phyloP scores from a whole-genome alignment of 306 rosid species.

The Castanea mollissima region DNA sequence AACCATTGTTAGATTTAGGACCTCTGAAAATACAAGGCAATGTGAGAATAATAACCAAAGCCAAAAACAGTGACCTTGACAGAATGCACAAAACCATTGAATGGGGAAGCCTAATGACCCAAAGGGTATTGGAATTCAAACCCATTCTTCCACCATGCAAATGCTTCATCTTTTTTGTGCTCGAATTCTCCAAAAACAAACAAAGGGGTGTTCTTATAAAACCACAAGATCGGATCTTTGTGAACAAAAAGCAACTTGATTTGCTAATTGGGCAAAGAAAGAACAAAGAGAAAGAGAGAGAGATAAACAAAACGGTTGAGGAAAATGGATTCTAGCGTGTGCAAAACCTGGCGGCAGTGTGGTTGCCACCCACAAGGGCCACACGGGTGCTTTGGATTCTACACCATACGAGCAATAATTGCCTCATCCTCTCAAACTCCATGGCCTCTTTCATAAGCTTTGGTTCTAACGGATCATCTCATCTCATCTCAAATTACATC shows the following conservation, averaged over 20 bases:
- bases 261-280: neutral
- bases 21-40: slow-evolving; percentile 42
- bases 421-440: slow-evolving; percentile 53
- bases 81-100: slow-evolving; percentile 45
- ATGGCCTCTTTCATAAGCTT: slow-evolving; percentile 12
- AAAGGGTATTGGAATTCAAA: slow-evolving; percentile 25
- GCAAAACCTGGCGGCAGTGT: slow-evolving; percentile 73
- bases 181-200: slow-evolving; percentile 2
- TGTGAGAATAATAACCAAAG: slow-evolving; percentile 44
- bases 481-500: neutral
- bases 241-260: neutral
- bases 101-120: slow-evolving; percentile 53
- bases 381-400: slow-evolving; percentile 45
- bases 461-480: slow-evolving; percentile 19
- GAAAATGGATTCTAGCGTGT: slow-evolving; percentile 44
- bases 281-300: neutral
- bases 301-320: neutral
- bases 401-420: slow-evolving; percentile 46
- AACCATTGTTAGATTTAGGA: slow-evolving; percentile 18
- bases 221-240: neutral
- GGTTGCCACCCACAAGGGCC: slow-evolving; percentile 81
- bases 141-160: slow-evolving; percentile 27
- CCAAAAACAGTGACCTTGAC: slow-evolving; percentile 56
- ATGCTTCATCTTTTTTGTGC: slow-evolving; percentile 21
- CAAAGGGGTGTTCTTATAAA: neutral